A percentile compares a stretch with the other conserved stretches of the same genome.
These are phyloP conservation scores for Fusarium sublunatum DNA, from an alignment of 2,329 filamentous ascomycete genomes.

Conservation along the genomic window DNA sequence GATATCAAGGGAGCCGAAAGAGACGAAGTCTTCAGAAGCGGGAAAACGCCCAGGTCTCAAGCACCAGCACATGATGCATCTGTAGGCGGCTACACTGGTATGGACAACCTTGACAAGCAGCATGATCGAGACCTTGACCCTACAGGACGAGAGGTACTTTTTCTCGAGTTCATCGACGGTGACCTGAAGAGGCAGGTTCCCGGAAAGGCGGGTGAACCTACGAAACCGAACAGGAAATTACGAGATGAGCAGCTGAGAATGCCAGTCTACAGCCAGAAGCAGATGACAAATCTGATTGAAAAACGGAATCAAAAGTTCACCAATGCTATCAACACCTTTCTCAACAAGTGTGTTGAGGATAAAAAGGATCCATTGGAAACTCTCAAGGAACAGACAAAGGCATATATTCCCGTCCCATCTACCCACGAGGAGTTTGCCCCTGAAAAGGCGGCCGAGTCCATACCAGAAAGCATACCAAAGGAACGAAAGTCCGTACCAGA, in stretches of 20 bases:
- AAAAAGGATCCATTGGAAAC: conserved; percentile 73
- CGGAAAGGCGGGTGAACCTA: conserved; percentile 76
- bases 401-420: conserved; percentile 71
- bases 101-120: conserved; percentile 54
- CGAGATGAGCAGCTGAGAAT: conserved; percentile 86
- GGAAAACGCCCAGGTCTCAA: conserved; percentile 60
- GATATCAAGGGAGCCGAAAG: conserved; percentile 76
- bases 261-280: conserved; percentile 92
- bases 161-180: conserved; percentile 93
- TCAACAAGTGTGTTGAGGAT: conserved; percentile 77
- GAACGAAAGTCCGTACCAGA: conserved; percentile 84
- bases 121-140: conserved; percentile 17
- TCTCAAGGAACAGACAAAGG: conserved; percentile 68
- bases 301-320: conserved; percentile 88
- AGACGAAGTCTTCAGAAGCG: conserved; percentile 70
- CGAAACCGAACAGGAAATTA: conserved; percentile 73
- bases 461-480: conserved; percentile 79
- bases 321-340: conserved; percentile 78
- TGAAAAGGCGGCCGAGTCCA: conserved; percentile 54
- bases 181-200: conserved; percentile 85
- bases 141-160: conserved; percentile 74
- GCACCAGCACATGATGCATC: conserved; percentile 65
- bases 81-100: conserved; percentile 66
- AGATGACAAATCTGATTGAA: conserved; percentile 89
- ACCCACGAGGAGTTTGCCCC: conserved; percentile 50